Base-by-base conservation (phyloP, 495 filamentous ascomycete species). In the Hypoxylon trugodes region DNA sequence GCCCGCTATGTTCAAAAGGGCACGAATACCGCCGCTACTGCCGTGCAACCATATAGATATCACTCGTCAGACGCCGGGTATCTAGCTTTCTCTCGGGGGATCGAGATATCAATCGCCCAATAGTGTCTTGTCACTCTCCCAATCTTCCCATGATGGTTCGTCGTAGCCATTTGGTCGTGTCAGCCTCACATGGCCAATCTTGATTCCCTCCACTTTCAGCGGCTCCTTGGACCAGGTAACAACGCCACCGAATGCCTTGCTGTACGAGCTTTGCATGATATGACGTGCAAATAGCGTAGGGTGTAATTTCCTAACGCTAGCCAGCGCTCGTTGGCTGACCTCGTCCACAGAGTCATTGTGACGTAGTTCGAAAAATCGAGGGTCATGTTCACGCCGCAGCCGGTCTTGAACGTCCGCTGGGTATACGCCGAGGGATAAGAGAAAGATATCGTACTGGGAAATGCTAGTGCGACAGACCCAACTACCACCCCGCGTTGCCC, bases 271-370 rank as follows among this genome's bases (percentile, higher is more conserved):
- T 26, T 82, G 74, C 75, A 83, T 79, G 51, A 80, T 43, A 41
- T 68, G 45, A 32, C 78, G 71, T 38, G 73, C 66, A 60, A 86
- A 86, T 8, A 87, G 69, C 38, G 81, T 76, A 33, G 84, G 82
- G 59, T 79, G 78, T 4, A 74, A 73, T 30, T 73, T 64, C 62
- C 81, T 83, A 82, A 91, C 84, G 21, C 83, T 84, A 58, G 75
- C 79, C 68, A 92, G 70, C 21, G 89, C 89, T 18, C 84, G 80
- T 42, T 81, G 82, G 21, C 87, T 86, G 36, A 92, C 86, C 43
- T 88, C 86, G 64, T 92, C 89, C 1, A 92, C 89, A 41, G 85
- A 89, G 69, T 91, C 87, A 45, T 79, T 79, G 69, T 92, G 88
- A 16, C 87, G 77, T 57, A 93, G 72, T 28, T 77, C 74, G 62